Base-by-base conservation (phyloP, 2,329 filamentous ascomycete genomes). In the Neocatenulostroma microsporum region DNA sequence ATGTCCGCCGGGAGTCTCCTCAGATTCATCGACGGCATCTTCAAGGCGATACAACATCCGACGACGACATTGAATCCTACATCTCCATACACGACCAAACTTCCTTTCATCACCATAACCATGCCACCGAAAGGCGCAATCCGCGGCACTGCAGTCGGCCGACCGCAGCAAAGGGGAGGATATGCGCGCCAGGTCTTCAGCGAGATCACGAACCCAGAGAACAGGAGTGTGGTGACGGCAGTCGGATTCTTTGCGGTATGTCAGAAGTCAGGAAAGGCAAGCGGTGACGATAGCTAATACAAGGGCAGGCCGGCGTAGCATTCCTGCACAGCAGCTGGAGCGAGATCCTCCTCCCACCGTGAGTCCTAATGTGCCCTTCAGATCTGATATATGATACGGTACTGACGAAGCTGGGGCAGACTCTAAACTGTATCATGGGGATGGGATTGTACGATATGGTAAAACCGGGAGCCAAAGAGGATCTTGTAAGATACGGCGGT, bases 291-390 rank as follows among this genome's bases (percentile, higher is more conserved):
- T 14, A 14, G 11, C 40, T 38, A 42, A 47, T 40, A 31, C 21
- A 20, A 9, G 14, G 3, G 17, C 31, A 72, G 69, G 61, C 66
- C 35, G 68, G 68, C 41, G 68, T 73, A 24, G 62, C 68, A 5
- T 73, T 73, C 50, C 48, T 73, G 30, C 63, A 68, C 51, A 70
- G 67, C 56, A 70, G 66, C 58, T 72, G 67, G 66, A 64, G 62
- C 46, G 69, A 73, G 57, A 57, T 70, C 36, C 53, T 73, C 4
- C 56, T 70, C 7, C 67, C 69, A 31, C 63, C 66, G 58, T 72
- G 61, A 61, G 62, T 9, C 8, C 17, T 6, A 21, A 29, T 5
- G 13, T 14, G 8, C n/a, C 5, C 11, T 14, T 11, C 5, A 11
- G 25, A 10, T 23, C 25, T 12, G 18, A 21, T 10, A 8, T 5